Base-by-base conservation (phyloP, 2,329 filamentous ascomycete genomes). In the Parastagonospora avenae region DNA sequence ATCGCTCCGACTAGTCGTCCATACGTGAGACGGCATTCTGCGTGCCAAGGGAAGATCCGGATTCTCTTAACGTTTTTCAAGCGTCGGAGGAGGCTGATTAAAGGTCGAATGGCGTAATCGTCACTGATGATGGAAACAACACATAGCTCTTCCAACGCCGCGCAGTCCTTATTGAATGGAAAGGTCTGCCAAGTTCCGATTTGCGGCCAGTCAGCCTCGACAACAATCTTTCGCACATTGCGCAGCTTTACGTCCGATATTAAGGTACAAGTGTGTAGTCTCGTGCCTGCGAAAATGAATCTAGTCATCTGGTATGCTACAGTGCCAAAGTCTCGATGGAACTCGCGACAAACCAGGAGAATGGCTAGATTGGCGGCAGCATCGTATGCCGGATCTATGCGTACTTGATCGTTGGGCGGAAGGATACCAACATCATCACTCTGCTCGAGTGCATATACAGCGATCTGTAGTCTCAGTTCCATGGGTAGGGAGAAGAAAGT, bases 1-100 rank as follows among this genome's bases (percentile, higher is more conserved):
- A 78, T 64, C 14, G 71, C 53, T 1, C 72, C 73, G n/a, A 76
- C 50, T 0, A 79, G 57, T 1, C 66, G 58, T 40, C 74, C 72
- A 38, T 65, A 73, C 14, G 30, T 28, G 7, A 41, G 9, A 7
- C 24, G 36, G 6, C 24, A 30, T 1, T 32, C 24, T 11, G 4
- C 8, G 3, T 7, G 16, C 74, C 72, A 11, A 64, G 55, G 2
- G 7, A 78, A 53, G 35, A 77, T 72, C 4, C 62, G 64, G 11
- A 78, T 41, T 1, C 50, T 52, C 32, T 64, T 55, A n/a, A 77
- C 70, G 31, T 68, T 62, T 16, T 62, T 36, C 2, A 78, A 51
- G 4, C 60, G 49, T 2, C 74, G 33, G 10, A 38, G 9, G 7
- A 48, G 39, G 9, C n/a, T 1, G 62, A 56, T 19, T 3, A 38